Evolutionary conservation across 257 asterid genomes (phyloP), one percentile per base, ranked within the genome.

Genomic region (Solanum microdontum): DNA sequence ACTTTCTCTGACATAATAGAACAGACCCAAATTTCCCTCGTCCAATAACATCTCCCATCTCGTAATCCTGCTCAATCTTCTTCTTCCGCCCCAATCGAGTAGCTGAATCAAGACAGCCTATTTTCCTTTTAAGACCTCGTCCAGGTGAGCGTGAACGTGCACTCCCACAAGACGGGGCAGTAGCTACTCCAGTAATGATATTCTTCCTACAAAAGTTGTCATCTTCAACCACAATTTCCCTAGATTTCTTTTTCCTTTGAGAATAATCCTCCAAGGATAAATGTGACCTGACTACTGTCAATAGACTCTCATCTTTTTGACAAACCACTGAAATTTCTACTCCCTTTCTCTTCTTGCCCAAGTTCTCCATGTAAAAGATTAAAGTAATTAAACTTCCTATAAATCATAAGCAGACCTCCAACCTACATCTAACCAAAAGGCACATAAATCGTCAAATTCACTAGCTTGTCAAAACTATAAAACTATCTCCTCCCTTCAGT

Each of bases 81-180:
- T 94, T 94, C 93, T 92, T 94, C 93, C 98, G 89, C 39, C 98
- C 98, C 90, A 96, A 89, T 33, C 94, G 93, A 58, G 98, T 94
- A 0, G 96, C 94, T 11, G 94, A 87, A 86, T 96, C 98, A 82
- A 96, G 94, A 87, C 98, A 96, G 34, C 98, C 98, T 10, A 96
- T 96, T 92, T 96, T 96, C 87, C 98, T 93, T 92, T 96, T 96
- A 87, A 94, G 94, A 64, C 98, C 98, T 77, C 98, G 92, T 32
- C 94, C 90, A 1, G 95, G 91, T 69, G 85, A 89, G 76, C 90
- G 93, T 82, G 90, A 85, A n/a, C 92, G 84, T 11, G 93, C 88
- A 10, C 94, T 89, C 85, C 94, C 95, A 84, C 96, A 94, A 6
- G 95, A 94, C 2, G 98, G 98, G 34, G 96, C 98, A 88, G 98